Conservation (phyloP, 1,284 basidiomycete species). For the Puccinia coronata region DNA sequence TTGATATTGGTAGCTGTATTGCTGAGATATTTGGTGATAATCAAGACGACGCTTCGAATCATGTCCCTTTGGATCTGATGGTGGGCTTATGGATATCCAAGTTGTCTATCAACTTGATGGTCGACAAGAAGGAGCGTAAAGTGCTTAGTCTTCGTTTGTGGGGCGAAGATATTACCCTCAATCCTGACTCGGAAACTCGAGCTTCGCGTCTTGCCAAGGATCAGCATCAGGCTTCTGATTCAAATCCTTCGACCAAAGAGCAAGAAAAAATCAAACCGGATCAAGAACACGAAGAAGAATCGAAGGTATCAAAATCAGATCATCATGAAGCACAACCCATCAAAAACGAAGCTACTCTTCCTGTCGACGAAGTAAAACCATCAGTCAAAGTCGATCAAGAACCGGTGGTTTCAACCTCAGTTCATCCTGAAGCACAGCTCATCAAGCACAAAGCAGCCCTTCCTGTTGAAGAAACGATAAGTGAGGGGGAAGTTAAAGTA, state of each 20-base stretch:
- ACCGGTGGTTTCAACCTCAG: too few relatives aligned
- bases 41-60: not conserved
- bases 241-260: not conserved
- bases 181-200: not conserved
- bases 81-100: slow-evolving; percentile 90
- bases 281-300: not conserved
- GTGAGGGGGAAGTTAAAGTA: not conserved
- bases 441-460: too few relatives aligned
- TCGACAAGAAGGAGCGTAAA: slow-evolving; percentile 93
- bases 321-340: not conserved
- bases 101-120: slow-evolving; percentile 79
- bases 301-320: not conserved
- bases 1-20: slow-evolving; percentile 42
- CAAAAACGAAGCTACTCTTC: not conserved
- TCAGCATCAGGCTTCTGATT: not conserved
- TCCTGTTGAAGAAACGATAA: too few relatives aligned
- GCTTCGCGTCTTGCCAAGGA: not conserved
- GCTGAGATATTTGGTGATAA: slow-evolving; percentile 25
- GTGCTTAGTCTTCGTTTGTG: slow-evolving; percentile 78
- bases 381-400: not conserved
- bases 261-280: not conserved
- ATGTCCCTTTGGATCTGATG: slow-evolving; percentile 61
- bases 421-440: too few relatives aligned
- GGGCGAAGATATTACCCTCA: slow-evolving; percentile 70
- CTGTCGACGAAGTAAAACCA: not conserved